phyloP scores from a whole-genome alignment of 139 green algal genomes.

The Chlorella vulgaris region DNA sequence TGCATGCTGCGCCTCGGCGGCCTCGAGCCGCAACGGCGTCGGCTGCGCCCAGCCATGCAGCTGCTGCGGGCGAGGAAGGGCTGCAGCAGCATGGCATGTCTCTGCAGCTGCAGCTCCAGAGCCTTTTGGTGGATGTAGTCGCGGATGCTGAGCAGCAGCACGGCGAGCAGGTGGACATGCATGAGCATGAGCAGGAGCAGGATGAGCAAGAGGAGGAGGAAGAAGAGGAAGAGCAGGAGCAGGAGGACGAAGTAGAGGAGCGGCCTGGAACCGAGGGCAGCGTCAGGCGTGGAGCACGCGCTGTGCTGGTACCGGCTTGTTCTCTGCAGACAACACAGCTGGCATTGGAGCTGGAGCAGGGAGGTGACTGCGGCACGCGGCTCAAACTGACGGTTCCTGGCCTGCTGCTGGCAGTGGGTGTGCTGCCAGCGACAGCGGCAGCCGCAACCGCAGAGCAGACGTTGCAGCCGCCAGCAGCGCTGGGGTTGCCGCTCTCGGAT shows the following conservation, averaged over 20 bases:
- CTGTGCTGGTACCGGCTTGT: not conserved
- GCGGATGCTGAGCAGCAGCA: constrained; percentile 5
- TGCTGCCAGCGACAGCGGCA: not conserved
- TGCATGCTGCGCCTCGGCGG: not conserved
- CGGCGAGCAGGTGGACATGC: too few relatives aligned
- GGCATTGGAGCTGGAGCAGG: not conserved
- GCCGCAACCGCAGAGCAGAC: not conserved
- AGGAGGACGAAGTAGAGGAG: too few relatives aligned
- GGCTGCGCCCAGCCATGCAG: not conserved
- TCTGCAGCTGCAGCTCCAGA: constrained; percentile 6
- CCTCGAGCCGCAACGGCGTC: not conserved
- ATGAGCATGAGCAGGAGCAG: too few relatives aligned
- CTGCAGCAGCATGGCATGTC: not conserved
- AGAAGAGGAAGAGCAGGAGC: not conserved
- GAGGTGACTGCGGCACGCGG: not conserved
- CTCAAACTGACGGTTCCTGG: not conserved
- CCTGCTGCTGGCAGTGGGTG: constrained; percentile 27
- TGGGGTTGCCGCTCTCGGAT: constrained; percentile 18
- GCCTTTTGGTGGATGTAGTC: not conserved
- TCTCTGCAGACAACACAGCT: not conserved
- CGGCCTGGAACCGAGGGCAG: too few relatives aligned
- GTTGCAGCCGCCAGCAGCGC: not conserved
- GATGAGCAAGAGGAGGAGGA: too few relatives aligned
- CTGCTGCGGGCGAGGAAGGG: not conserved
- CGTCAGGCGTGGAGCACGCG: too few relatives aligned